Percentiles rank a stretch among this genome's conserved stretches.
phyloP scores from a whole-genome alignment of 257 asterid species.

The Scutellaria barbata region DNA sequence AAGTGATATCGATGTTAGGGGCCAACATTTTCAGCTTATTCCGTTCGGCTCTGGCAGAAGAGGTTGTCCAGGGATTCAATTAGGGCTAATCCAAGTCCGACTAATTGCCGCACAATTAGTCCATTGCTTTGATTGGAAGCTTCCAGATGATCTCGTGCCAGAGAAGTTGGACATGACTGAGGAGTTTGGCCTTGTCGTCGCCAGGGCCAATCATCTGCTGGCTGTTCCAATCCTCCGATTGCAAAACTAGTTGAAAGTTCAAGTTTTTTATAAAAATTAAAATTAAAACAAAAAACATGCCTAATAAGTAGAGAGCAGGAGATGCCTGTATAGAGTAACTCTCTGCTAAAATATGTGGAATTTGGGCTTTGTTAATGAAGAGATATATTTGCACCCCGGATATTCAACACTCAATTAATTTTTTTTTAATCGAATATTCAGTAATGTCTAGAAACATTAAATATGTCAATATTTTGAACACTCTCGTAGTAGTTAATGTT shows the following conservation, averaged over 20 bases:
- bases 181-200: constrained; percentile 48
- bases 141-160: constrained; percentile 48
- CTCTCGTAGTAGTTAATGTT: too few relatives aligned
- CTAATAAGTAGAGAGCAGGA: too few relatives aligned
- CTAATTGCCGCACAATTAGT: constrained; percentile 57
- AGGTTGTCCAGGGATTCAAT: constrained; percentile 58
- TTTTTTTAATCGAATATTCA: too few relatives aligned
- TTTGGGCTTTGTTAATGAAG: too few relatives aligned
- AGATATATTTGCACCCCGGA: too few relatives aligned
- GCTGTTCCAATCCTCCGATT: constrained; percentile 43
- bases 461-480: too few relatives aligned
- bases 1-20: constrained; percentile 46
- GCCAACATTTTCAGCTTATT: constrained; percentile 56
- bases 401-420: too few relatives aligned
- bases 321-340: too few relatives aligned
- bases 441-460: too few relatives aligned
- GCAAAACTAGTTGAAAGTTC: background rate
- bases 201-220: constrained; percentile 35
- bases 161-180: constrained; percentile 54
- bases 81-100: constrained; percentile 52
- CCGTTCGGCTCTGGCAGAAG: constrained; percentile 65
- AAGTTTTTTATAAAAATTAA: background rate
- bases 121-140: constrained; percentile 65
- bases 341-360: too few relatives aligned
- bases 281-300: background rate